Evolutionary conservation across 169 alveolate species (phyloP), one percentile per base, ranked within the genome.

Genomic region (Ichthyophthirius multifiliis): DNA sequence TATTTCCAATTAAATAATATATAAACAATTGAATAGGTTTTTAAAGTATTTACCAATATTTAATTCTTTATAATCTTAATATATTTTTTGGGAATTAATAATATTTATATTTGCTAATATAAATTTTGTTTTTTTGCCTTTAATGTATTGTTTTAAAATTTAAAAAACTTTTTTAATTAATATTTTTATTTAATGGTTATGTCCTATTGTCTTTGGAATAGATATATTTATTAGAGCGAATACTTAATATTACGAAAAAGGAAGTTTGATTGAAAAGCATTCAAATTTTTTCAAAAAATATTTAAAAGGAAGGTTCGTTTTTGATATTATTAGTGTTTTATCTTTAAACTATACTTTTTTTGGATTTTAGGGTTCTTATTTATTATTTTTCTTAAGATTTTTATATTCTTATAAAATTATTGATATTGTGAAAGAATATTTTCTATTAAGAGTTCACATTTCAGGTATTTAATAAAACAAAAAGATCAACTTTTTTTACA

Each of bases 31-130:
- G 34, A 55, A 55, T 20, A 39, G 31, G 16, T 39, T 55, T 6
- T 55, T 55, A 27, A 1, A 55, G 13, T 55, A 27, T 55, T 15
- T 55, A 6, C 71, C 71, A 3, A 55, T 55, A 16, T 55, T 55
- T 55, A 55, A 55, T 55, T 39, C 23, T n/a, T 39, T 55, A 5
- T 55, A 55, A 55, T 27, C 23, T 13, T 55, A 27, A 12, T 55
- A 55, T 55, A 23, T 55, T 5, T 55, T 55, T 55, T 55, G 71
- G 71, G 71, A 55, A 23, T 27, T 55, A 27, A 55, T 55, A n/a
- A 55, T 55, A 10, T 55, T 55, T 55, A 27, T 55, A 3, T 55
- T 34, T 5, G 71, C 71, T 20, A 39, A 27, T 2, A 55, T 55
- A 13, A 55, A 55, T 23, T 10, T 55, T n/a, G 31, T 55, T 18